A percentile compares a stretch with the other conserved stretches of the same genome.
Conservation (phyloP, 1,284 basidiomycete species). For the Wallemia hederae region DNA sequence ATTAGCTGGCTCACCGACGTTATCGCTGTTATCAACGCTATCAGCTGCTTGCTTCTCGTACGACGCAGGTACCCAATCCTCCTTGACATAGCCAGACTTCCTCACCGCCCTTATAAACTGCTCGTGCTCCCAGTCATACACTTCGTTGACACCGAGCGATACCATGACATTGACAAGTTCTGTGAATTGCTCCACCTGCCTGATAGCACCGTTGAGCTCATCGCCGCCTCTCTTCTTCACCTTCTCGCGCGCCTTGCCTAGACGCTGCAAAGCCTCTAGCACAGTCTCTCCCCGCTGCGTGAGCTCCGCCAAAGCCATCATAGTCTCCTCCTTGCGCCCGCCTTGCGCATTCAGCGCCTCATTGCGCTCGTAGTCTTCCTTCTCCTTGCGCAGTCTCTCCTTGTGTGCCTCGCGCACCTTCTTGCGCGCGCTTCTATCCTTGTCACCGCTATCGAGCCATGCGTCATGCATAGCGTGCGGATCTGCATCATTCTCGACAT, state of each 20-base stretch:
- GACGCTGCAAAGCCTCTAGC: constrained; percentile 55
- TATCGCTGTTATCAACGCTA: neutral
- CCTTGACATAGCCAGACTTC: neutral
- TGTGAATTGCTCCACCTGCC: neutral
- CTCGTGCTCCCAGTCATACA: neutral
- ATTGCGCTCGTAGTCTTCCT: constrained; percentile 32
- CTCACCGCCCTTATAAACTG: constrained; percentile 4
- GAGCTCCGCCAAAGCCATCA: constrained; percentile 35
- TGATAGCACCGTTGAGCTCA: neutral
- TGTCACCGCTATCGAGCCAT: constrained; percentile 76
- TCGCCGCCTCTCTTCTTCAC: constrained; percentile 15
- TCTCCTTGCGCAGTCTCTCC: constrained; percentile 31
- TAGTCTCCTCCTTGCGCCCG: constrained; percentile 31
- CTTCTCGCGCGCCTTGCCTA: constrained; percentile 43
- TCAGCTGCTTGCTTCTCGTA: neutral
- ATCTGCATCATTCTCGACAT: constrained; percentile 50
- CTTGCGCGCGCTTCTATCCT: constrained; percentile 60
- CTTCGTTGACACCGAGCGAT: neutral
- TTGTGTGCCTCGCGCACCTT: constrained; percentile 41
- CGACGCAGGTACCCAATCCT: neutral
- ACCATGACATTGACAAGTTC: neutral
- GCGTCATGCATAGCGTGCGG: constrained; percentile 71
- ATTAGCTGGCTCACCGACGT: neutral
- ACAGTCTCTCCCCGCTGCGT: constrained; percentile 75
- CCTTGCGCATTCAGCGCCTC: constrained; percentile 28